Evolutionary conservation across 2,329 filamentous ascomycete genomes (phyloP), one percentile per base, ranked within the genome.

Genomic region (Colletotrichum sp.): DNA sequence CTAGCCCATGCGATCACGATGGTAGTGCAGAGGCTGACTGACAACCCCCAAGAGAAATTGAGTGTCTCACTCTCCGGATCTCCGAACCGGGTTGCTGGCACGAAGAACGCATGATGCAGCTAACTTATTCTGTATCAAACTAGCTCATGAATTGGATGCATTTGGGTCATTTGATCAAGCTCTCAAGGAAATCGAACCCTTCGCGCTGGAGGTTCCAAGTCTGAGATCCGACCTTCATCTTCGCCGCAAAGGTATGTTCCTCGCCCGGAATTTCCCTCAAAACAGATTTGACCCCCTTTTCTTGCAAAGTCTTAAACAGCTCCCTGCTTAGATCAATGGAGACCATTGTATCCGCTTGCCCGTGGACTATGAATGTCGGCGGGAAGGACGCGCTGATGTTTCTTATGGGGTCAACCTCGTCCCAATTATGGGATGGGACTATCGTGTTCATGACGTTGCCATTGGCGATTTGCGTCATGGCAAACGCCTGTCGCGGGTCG

Each of bases 281-380:
- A 6, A 80, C 84, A 77, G 83, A 84, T 34, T 79, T 70, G 0
- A 87, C 83, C 7, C 81, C 83, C 8, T 78, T 65, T 48, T 79
- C 74, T 39, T 77, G 61, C 22, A 87, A 70, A 7, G 60, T 78
- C 5, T 48, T 71, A 58, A 79, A 79, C 55, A 87, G 66, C 32
- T 74, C 77, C 48, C 79, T 76, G 78, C 85, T 87, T 30, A 87
- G 70, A 8, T 79, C 75, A 8, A 83, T 79, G 0, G 84, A 81
- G 7, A 87, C 86, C 84, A 86, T 85, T 6, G 75, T 79, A 76
- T 87, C 86, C 27, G 79, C 80, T 5, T 77, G 66, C 1, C 86
- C 86, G 75, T 87, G 86, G 18, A 86, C 84, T 60, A 87, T 85
- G 78, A 83, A 86, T 1, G 85, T 87, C 8, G 86, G 84, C 30